Conservation (phyloP, 148 eudicot genomes). For the Cornus suecica region DNA sequence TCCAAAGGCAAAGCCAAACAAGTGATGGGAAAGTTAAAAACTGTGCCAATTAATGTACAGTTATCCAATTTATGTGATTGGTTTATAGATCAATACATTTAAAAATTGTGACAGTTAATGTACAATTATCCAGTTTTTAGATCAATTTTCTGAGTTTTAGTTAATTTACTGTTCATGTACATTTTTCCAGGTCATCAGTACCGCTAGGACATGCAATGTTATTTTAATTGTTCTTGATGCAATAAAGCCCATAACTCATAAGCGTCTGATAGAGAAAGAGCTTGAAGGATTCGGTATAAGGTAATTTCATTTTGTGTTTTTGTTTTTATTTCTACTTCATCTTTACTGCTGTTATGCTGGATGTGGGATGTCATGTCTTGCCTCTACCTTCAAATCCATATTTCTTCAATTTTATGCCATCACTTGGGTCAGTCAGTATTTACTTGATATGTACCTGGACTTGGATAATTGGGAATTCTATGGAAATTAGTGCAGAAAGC, state of each 20-base stretch:
- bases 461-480: not conserved
- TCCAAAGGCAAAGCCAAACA: no score
- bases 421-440: not conserved
- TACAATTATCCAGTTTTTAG: not conserved
- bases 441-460: not conserved
- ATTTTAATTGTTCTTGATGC: conserved; percentile 97
- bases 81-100: not conserved
- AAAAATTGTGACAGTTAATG: not conserved
- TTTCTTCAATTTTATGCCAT: not conserved
- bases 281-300: conserved; percentile 99
- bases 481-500: not conserved
- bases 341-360: not conserved
- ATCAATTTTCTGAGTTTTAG: no score
- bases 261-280: conserved; percentile 97
- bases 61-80: not conserved
- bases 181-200: conserved; percentile 81
- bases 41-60: not conserved
- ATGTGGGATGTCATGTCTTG: not conserved
- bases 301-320: conserved; percentile 27
- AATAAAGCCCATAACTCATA: conserved; percentile 98
- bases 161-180: no score
- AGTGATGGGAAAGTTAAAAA: no score
- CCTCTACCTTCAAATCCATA: not conserved
- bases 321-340: not conserved
- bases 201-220: conserved; percentile 96